Base-by-base conservation (phyloP, 306 rosid species). In the Spatholobus suberectus region DNA sequence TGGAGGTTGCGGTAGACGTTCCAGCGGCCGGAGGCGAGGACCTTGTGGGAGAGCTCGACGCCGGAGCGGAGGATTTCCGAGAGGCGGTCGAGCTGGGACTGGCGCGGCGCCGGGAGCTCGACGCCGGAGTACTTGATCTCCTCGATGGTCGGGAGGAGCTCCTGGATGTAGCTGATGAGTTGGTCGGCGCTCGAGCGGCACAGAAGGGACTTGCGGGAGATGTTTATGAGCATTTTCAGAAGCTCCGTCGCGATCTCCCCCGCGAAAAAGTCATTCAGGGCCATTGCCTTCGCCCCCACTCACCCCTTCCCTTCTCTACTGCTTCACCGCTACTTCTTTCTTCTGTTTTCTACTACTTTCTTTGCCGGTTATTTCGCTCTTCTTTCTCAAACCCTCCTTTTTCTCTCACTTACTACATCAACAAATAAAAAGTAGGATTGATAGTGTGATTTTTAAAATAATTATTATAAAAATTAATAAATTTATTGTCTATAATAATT, bases 241-340 rank as follows among this genome's bases (percentile, higher is more conserved):
- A 96, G 95, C 89, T 96, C 99, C 20, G 97, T 85, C 18, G 84
- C 86, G 6, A 96, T 92, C 83, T 96, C 99, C 27, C 97, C 96
- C 46, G 93, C 92, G 88, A 96, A 96, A 79, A 91, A 86, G 74
- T 96, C 99, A 18, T 89, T 88, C 4, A 92, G 69, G 0, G 81
- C 91, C 99, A 93, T 96, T 6, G 9, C 46, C 11, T 29, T 13
- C 6, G 26, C 29, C 5, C 4, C 71, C 51, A 14, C 62, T 4
- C 18, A 23, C 43, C 34, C 21, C 38, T 9, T 14, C 24, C 47
- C 0, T 14, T 13, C 14, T 15, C 15, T 10, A 2, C 2, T 27
- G 20, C 32, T 52, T 51, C 21, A n/a, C n/a, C n/a, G n/a, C n/a
- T n/a, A n/a, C n/a, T n/a, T n/a, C n/a, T n/a, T n/a, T 6, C 13